Conservation (phyloP, 371 early-diverging fungal species). For the Mortierella sp. region DNA sequence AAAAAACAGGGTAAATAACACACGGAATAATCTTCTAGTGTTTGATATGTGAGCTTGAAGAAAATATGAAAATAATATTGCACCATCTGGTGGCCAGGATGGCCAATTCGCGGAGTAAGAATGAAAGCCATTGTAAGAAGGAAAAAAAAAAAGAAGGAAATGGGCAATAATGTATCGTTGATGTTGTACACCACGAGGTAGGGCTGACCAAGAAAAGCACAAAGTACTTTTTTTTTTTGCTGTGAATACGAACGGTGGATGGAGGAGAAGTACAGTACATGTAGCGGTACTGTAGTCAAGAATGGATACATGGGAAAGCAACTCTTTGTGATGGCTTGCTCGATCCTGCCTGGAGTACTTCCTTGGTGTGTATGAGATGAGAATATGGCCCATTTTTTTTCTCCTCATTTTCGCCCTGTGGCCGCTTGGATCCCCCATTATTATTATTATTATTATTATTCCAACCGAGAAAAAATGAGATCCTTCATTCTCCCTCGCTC, state of each 20-base stretch:
- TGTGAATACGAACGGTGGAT: no score
- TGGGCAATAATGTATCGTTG: background rate
- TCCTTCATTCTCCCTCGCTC: background rate
- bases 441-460: no score
- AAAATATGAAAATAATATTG: background rate
- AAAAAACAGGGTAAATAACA: background rate
- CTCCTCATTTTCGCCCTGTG: background rate
- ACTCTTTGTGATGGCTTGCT: no score
- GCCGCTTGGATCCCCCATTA: background rate
- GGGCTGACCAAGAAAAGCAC: background rate
- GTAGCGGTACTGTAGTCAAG: no score
- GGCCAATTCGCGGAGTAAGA: background rate
- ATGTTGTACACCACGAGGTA: background rate
- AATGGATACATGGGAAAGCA: no score
- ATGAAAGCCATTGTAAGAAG: background rate
- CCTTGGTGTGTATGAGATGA: no score
- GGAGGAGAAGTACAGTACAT: no score
- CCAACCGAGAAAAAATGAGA: background rate
- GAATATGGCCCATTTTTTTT: no score
- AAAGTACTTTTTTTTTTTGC: background rate
- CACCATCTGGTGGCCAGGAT: slow-evolving; percentile 2
- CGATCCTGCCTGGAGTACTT: no score
- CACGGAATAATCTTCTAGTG: background rate
- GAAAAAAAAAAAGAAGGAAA: background rate
- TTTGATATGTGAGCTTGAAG: background rate